These are phyloP conservation scores for Vitis cinerea DNA, from an alignment of 164 flowering plant genomes.

Conservation along the genomic window DNA sequence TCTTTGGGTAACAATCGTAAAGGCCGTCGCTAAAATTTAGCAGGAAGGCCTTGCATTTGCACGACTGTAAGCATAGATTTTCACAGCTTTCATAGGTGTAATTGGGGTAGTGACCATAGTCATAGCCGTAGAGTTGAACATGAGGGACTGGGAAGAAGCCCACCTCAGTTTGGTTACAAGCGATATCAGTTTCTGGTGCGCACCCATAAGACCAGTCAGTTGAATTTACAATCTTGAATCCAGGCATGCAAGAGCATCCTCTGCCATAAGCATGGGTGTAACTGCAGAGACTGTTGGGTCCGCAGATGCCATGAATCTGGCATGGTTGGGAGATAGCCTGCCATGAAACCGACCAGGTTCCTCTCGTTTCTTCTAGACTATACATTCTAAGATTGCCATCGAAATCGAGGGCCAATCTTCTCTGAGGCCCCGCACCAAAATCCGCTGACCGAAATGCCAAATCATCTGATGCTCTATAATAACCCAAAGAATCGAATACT, in stretches of 20 bases:
- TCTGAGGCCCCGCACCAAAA: conserved; percentile 6
- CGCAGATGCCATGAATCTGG: conserved; percentile 26
- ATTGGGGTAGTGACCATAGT: too few species aligned
- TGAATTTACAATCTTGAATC: conserved; percentile 7
- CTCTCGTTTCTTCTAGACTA: conserved; percentile 3
- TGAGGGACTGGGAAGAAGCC: too few species aligned
- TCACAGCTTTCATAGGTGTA: too few species aligned
- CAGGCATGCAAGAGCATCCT: conserved; percentile 25
- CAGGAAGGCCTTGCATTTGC: too few species aligned
- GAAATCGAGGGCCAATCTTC: conserved; percentile 29
- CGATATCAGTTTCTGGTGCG: conserved; percentile 3
- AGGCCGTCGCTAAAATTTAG: too few species aligned
- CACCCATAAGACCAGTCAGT: conserved; percentile 39
- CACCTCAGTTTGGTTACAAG: neutral
- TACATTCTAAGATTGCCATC: conserved; percentile 33
- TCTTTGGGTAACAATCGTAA: conserved; percentile 19
- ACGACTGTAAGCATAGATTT: too few species aligned
- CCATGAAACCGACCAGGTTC: conserved; percentile 25
- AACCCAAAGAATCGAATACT: conserved; percentile 15
- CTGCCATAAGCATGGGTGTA: conserved; percentile 6
- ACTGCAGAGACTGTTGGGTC: conserved; percentile 25
- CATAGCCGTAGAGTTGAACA: too few species aligned
- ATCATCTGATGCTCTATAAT: conserved; percentile 20
- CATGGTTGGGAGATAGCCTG: conserved; percentile 19
- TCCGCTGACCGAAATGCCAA: conserved; percentile 10